A percentile compares a stretch with the other conserved stretches of the same genome.
Evolutionary conservation across 345 rosid species (phyloP).

Genomic region (Populus nigra): DNA sequence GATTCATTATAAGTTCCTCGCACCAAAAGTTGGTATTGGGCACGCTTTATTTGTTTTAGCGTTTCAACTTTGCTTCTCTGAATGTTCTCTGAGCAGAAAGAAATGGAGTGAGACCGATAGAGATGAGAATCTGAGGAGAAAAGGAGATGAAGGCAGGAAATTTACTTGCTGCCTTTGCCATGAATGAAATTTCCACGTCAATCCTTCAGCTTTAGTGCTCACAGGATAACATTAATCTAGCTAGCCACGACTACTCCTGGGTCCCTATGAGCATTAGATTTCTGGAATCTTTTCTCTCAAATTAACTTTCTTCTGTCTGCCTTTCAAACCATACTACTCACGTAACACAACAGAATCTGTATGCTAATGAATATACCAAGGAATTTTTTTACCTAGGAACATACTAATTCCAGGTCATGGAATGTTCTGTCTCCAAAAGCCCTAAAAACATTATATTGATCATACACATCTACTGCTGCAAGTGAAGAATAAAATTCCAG

Average conservation of each 20-base stretch:
- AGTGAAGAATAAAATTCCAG: neutral
- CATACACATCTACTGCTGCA: neutral
- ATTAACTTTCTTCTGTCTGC: neutral
- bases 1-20: no score
- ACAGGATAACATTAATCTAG: neutral
- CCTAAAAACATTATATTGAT: neutral
- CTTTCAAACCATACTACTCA: neutral
- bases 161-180: neutral
- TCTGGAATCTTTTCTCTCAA: neutral
- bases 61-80: constrained; percentile 1
- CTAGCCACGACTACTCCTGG: neutral
- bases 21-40: no score
- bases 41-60: no score
- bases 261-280: neutral
- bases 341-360: neutral
- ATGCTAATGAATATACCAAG: neutral
- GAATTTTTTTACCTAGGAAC: neutral
- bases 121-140: neutral
- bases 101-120: neutral
- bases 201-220: constrained; percentile 1
- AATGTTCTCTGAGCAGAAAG: neutral
- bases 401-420: neutral
- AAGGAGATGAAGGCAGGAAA: neutral
- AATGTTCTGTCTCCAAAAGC: neutral
- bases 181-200: neutral